Base-by-base conservation (phyloP, 2,329 filamentous ascomycete species). In the Botrytis elliptica region DNA sequence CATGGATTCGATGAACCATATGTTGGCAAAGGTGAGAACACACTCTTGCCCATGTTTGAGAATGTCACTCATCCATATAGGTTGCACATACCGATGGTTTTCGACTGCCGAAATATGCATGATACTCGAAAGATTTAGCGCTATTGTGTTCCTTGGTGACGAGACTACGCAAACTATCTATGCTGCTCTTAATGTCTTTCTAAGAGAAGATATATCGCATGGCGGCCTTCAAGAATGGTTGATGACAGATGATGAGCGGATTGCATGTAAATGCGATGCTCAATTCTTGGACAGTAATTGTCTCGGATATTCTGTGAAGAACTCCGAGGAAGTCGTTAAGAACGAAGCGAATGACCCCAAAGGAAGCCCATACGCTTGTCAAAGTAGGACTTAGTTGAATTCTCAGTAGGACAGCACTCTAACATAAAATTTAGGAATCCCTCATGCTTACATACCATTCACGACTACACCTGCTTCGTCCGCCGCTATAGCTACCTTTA, bases 21-120 rank as follows among this genome's bases (percentile, higher is more conserved):
- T 76, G 80, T 78, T 62, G 77, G 77, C 9, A 78, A 76, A 67
- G 74, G 77, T 77, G 33, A 20, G 36, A 46, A 18, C 20, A 4
- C 7, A 20, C 36, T 40, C 29, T 44, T 55, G 2, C 33, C 20
- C 3, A 7, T n/a, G 14, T 16, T n/a, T 65, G 14, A 10, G 10
- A 49, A 36, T 49, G 18, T 7, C 44, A 62, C 59, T 67, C 29
- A 65, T 20, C 16, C 4, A 40, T 22, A 36, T 64, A 82, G 83
- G 79, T 44, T 85, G 84, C 74, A 82, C 82, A 68, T 84, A 84
- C 75, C 81, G 79, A 63, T 85, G 84, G 84, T 85, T 83, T 74
- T 79, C 81, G 12, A 79, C 81, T 5, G 72, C 78, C 14, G 83
- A 85, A 72, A 83, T 84, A 62, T 85, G 84, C 76, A 83, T 83